phyloP scores from a whole-genome alignment of 768 basidiomycete species.

The Termitomyces eurrhizus region DNA sequence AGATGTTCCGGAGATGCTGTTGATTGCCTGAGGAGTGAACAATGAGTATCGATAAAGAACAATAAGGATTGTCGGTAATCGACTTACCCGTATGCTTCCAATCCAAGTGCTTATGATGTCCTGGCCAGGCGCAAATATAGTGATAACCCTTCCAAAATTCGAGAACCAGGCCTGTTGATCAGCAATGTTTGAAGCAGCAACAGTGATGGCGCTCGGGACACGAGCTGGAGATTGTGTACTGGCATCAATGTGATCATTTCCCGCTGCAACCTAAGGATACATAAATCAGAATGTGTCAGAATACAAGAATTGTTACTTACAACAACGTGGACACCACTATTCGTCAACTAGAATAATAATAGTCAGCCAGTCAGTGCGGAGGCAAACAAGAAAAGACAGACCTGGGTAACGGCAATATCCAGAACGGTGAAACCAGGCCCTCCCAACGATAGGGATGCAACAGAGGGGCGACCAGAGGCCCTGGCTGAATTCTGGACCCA shows the following conservation, averaged over 20 bases:
- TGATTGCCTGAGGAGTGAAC: neutral
- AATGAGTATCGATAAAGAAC: neutral
- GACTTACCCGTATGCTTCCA: neutral
- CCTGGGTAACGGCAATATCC: neutral
- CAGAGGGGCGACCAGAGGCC: neutral
- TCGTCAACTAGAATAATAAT: neutral
- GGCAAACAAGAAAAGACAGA: neutral
- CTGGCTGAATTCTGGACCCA: neutral
- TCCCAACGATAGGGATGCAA: neutral
- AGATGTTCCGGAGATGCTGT: neutral
- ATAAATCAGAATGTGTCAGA: neutral
- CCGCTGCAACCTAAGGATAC: neutral
- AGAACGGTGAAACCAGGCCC: neutral
- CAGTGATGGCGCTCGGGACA: neutral
- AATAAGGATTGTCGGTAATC: neutral
- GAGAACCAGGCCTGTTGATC: neutral
- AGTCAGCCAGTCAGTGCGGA: neutral
- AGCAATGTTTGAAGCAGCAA: neutral
- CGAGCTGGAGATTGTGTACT: neutral
- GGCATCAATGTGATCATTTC: neutral
- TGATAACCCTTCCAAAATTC: neutral
- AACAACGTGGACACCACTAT: neutral
- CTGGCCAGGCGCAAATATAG: neutral
- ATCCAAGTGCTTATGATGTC: neutral
- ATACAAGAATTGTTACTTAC: neutral